A percentile compares a stretch with the other conserved stretches of the same genome.
These are phyloP conservation scores for Pyracantha coccinea DNA, from an alignment of 331 rosid genomes.

Conservation along the genomic window DNA sequence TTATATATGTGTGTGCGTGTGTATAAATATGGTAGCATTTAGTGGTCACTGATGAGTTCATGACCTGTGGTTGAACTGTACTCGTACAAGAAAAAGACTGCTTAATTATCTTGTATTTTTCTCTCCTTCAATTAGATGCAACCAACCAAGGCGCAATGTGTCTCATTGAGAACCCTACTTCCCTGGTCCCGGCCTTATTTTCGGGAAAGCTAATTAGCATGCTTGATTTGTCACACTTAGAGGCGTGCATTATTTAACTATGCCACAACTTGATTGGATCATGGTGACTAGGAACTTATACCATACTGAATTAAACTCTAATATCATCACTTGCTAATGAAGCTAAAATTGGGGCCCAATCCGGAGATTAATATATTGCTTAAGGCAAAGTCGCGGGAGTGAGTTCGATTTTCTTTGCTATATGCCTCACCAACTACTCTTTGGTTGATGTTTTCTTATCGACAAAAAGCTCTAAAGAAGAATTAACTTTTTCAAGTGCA, in stretches of 20 bases:
- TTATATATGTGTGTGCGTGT: neutral
- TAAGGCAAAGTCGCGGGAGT: constrained; percentile 19
- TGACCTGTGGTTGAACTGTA: neutral
- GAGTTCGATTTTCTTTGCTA: constrained; percentile 14
- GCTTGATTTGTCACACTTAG: constrained; percentile 14
- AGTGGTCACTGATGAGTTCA: neutral
- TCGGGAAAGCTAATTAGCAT: constrained; percentile 7
- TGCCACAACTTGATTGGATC: constrained; percentile 9
- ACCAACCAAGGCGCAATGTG: neutral
- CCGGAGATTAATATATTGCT: constrained; percentile 11
- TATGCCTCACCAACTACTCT: constrained; percentile 29
- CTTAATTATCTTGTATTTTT: constrained; percentile 5
- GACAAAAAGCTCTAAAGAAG: constrained; percentile 37
- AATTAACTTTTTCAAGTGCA: constrained; percentile 30
- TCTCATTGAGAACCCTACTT: constrained; percentile 1
- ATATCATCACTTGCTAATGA: neutral
- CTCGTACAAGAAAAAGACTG: neutral
- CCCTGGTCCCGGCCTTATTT: constrained; percentile 3
- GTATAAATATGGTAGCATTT: neutral
- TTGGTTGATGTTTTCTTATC: constrained; percentile 11
- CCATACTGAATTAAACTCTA: constrained; percentile 21
- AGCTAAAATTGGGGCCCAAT: constrained; percentile 14
- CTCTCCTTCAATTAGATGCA: constrained; percentile 4
- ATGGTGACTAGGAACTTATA: constrained; percentile 26
- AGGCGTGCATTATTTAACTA: constrained; percentile 19